phyloP scores from a whole-genome alignment of 1,284 basidiomycete species.

The Marasmius sp. region DNA sequence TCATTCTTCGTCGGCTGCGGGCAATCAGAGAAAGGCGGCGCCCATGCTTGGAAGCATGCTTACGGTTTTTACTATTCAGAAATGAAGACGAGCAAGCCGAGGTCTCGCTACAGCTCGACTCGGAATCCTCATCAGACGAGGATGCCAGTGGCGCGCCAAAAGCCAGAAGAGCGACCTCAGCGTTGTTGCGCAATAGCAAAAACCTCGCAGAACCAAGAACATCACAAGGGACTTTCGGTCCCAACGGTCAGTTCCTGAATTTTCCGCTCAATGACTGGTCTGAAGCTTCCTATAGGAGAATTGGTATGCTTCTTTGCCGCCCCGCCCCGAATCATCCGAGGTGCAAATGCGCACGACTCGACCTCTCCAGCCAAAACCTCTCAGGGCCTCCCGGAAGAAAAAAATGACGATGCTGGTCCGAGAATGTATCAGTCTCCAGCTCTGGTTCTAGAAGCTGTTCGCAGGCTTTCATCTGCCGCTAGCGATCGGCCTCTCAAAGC shows the following conservation, averaged over 20 bases:
- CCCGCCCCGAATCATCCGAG: slow-evolving; percentile 66
- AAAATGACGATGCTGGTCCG: slow-evolving; percentile 29
- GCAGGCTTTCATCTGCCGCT: slow-evolving; percentile 57
- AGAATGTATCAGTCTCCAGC: slow-evolving; percentile 62
- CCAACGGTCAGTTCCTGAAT: slow-evolving; percentile 59
- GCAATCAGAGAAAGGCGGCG: slow-evolving; percentile 66
- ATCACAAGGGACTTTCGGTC: slow-evolving; percentile 83
- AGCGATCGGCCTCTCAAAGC: slow-evolving; percentile 44
- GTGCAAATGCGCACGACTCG: slow-evolving; percentile 46
- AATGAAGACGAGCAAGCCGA: slow-evolving; percentile 51
- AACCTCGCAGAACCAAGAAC: slow-evolving; percentile 80
- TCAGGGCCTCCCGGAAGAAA: slow-evolving; percentile 12
- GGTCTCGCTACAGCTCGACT: slow-evolving; percentile 43
- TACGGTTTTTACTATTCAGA: slow-evolving; percentile 76
- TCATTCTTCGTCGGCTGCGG: slow-evolving; percentile 74
- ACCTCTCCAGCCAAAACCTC: slow-evolving; percentile 40
- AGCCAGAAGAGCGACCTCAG: slow-evolving; percentile 48
- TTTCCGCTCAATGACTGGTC: not conserved
- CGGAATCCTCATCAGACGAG: slow-evolving; percentile 53
- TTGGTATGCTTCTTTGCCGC: slow-evolving; percentile 85
- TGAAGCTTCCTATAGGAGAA: slow-evolving; percentile 54
- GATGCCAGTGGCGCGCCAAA: slow-evolving; percentile 38
- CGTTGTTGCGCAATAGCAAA: slow-evolving; percentile 61
- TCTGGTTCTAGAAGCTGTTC: slow-evolving; percentile 67
- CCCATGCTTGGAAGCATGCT: slow-evolving; percentile 81